Percentiles rank a stretch among this genome's conserved stretches.
Evolutionary conservation across 1,139 yeast species (phyloP).

Genomic region (Yamadazyma friedrichii): DNA sequence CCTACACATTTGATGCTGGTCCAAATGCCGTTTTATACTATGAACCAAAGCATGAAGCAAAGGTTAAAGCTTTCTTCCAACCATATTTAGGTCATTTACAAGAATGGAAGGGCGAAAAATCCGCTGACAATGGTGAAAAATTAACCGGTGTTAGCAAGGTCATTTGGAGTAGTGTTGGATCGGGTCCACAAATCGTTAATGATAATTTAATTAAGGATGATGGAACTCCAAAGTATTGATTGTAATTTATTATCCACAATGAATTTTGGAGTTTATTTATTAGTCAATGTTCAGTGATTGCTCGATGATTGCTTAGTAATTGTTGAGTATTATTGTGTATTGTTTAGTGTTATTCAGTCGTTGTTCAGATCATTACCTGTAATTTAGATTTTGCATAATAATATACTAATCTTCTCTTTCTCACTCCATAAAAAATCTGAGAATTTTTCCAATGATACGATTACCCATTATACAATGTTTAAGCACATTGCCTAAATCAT

Average conservation of each 20-base stretch:
- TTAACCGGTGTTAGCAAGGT: constrained; percentile 76
- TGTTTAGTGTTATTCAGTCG: too few species aligned
- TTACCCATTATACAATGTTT: too few species aligned
- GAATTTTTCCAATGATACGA: too few species aligned
- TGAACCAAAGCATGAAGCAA: constrained; percentile 65
- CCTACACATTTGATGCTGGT: constrained; percentile 98
- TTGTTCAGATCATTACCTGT: not conserved
- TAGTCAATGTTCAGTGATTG: too few species aligned
- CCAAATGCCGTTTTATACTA: constrained; percentile 97
- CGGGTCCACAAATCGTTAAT: constrained; percentile 68
- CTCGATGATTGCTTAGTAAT: too few species aligned
- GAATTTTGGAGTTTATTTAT: too few species aligned
- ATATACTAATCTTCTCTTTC: not conserved
- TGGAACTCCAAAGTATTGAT: constrained; percentile 28
- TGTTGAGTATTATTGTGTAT: too few species aligned
- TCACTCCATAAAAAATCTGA: not conserved
- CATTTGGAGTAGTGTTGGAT: constrained; percentile 82
- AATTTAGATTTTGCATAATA: not conserved
- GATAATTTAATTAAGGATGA: constrained; percentile 51
- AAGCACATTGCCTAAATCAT: too few species aligned
- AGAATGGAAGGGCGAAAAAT: constrained; percentile 8
- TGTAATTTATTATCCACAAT: not conserved
- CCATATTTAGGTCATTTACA: constrained; percentile 14
- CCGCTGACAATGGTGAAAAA: constrained; percentile 21
- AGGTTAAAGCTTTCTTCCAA: constrained; percentile 56